A percentile compares a stretch with the other conserved stretches of the same genome.
These are phyloP conservation scores for Geranium rotundifolium DNA, from an alignment of 345 rosid species.

Conservation along the genomic window DNA sequence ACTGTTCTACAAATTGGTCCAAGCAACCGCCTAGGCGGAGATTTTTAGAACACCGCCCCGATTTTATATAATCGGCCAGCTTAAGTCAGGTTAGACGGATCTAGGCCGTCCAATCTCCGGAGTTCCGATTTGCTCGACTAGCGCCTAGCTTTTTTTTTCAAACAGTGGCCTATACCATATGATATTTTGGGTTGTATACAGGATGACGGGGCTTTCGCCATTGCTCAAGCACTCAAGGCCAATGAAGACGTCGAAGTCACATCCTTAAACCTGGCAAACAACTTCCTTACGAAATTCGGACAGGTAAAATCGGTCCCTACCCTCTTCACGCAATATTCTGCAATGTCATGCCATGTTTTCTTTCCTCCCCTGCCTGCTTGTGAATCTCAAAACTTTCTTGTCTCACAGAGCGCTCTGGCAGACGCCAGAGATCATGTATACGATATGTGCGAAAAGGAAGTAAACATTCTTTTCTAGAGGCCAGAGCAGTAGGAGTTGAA, in stretches of 20 bases:
- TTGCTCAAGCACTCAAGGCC: conserved; percentile 89
- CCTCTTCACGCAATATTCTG: background rate
- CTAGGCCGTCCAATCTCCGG: no score
- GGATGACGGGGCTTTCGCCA: conserved; percentile 96
- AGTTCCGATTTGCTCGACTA: no score
- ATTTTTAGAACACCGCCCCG: no score
- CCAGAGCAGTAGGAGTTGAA: background rate
- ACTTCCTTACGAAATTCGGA: conserved; percentile 89
- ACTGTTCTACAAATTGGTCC: no score
- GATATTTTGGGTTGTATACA: conserved; percentile 15
- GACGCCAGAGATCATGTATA: conserved; percentile 90
- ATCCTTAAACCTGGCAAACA: conserved; percentile 70
- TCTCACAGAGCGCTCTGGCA: conserved; percentile 65
- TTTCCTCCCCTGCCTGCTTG: no score
- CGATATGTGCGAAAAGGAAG: conserved; percentile 92
- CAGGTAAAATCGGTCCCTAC: conserved; percentile 38
- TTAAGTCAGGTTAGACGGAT: no score
- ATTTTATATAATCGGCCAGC: no score
- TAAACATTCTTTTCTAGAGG: conserved; percentile 65
- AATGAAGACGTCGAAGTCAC: conserved; percentile 78
- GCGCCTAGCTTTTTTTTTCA: background rate
- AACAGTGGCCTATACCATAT: no score
- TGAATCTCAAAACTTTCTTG: no score
- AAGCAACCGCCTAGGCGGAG: no score
- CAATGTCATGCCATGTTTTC: background rate